Percentiles rank a stretch among this genome's conserved stretches.
Evolutionary conservation across 2,329 filamentous ascomycete species (phyloP).

Genomic region (Pseudogymnoascus pannorum): DNA sequence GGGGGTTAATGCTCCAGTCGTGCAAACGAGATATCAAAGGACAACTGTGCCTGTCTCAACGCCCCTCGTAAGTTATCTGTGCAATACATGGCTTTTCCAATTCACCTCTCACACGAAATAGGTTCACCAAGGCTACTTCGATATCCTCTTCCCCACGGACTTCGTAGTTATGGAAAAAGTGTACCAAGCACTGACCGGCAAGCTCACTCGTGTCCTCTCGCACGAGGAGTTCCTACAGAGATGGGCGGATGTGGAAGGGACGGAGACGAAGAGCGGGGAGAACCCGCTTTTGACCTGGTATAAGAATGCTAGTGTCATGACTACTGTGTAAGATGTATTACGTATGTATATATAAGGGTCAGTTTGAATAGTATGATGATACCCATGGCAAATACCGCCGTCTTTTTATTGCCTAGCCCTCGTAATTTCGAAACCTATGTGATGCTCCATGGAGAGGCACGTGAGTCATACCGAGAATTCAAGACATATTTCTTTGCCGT

Average conservation of each 20-base stretch:
- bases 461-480: neutral
- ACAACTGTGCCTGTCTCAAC: slow-evolving; percentile 84
- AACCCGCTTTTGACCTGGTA: slow-evolving; percentile 92
- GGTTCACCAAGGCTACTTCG: slow-evolving; percentile 98
- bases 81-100: neutral
- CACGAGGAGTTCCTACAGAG: slow-evolving; percentile 87
- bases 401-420: neutral
- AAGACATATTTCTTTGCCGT: neutral
- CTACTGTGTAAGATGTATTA: slow-evolving; percentile 56
- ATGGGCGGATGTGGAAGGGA: slow-evolving; percentile 89
- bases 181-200: slow-evolving; percentile 88
- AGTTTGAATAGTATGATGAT: slow-evolving; percentile 6
- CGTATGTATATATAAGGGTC: neutral
- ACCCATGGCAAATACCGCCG: neutral
- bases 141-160: slow-evolving; percentile 96
- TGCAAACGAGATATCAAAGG: slow-evolving; percentile 87
- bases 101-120: slow-evolving; percentile 29
- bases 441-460: neutral
- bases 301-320: slow-evolving; percentile 88
- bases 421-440: neutral
- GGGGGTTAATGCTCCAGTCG: slow-evolving; percentile 87
- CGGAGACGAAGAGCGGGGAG: slow-evolving; percentile 80
- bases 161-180: slow-evolving; percentile 86
- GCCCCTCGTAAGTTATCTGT: slow-evolving; percentile 62
- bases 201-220: slow-evolving; percentile 73